phyloP scores from a whole-genome alignment of 2,329 filamentous ascomycete species.

The Basipetospora chlamydospora region DNA sequence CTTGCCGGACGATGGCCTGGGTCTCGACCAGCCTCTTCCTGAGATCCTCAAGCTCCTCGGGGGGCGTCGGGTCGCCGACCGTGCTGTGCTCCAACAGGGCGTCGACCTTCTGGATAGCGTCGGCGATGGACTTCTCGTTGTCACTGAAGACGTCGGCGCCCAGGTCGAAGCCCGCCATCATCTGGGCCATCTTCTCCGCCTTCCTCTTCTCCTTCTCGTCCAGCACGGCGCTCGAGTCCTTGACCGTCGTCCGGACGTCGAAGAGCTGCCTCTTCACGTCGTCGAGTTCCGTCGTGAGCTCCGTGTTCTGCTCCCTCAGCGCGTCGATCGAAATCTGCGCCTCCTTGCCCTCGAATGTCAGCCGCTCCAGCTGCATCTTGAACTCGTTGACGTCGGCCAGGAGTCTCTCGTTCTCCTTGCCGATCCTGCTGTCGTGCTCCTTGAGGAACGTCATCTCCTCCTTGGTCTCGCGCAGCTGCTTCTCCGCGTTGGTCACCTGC shows the following conservation, averaged over 20 bases:
- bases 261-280: constrained; percentile 93
- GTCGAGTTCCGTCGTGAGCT: constrained; percentile 82
- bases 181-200: constrained; percentile 98
- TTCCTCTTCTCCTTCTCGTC: constrained; percentile 99
- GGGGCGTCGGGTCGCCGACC: constrained; percentile 62
- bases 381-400: constrained; percentile 79
- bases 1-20: constrained; percentile 83
- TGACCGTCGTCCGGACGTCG: constrained; percentile 91
- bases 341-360: constrained; percentile 93
- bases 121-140: constrained; percentile 73
- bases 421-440: constrained; percentile 68
- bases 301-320: constrained; percentile 86
- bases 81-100: constrained; percentile 61
- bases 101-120: constrained; percentile 74
- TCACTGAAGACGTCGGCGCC: constrained; percentile 87
- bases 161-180: constrained; percentile 98
- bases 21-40: constrained; percentile 71
- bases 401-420: constrained; percentile 82
- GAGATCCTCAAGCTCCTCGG: constrained; percentile 67
- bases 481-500: constrained; percentile 63
- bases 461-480: constrained; percentile 65
- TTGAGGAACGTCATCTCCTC: constrained; percentile 78
- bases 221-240: constrained; percentile 75
- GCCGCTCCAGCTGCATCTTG: constrained; percentile 91
- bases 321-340: constrained; percentile 96